Evolutionary conservation across 345 rosid species (phyloP).

Genomic region (Gossypium rotundifolium): DNA sequence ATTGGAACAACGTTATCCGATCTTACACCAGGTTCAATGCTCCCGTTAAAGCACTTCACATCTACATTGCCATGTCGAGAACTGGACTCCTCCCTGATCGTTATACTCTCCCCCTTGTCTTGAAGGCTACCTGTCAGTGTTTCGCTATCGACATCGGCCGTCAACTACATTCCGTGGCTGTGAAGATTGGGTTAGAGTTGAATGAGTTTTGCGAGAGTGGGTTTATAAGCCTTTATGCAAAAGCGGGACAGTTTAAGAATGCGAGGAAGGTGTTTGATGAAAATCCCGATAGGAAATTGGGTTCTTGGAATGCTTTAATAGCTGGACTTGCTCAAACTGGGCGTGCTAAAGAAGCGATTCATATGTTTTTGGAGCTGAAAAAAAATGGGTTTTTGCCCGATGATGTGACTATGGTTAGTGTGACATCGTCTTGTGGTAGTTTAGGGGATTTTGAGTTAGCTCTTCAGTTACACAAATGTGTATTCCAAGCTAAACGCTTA

Average conservation of each 20-base stretch:
- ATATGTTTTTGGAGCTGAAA: conserved; percentile 54
- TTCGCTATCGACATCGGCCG: conserved; percentile 37
- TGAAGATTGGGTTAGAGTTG: conserved; percentile 42
- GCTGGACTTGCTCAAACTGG: conserved; percentile 62
- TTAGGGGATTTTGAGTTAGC: conserved; percentile 64
- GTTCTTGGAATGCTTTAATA: conserved; percentile 85
- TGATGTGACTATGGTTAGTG: conserved; percentile 71
- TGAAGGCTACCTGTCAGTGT: conserved; percentile 48
- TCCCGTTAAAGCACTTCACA: conserved; percentile 40
- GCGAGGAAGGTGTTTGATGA: conserved; percentile 65
- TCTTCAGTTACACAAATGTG: conserved; percentile 66
- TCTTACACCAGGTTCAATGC: conserved; percentile 51
- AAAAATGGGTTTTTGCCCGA: conserved; percentile 60
- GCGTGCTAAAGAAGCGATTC: conserved; percentile 43
- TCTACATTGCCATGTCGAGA: conserved; percentile 51
- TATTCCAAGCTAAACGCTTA: conserved; percentile 38
- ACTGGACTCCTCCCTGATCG: conserved; percentile 54
- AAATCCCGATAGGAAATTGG: conserved; percentile 62
- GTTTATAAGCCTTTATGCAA: conserved; percentile 45
- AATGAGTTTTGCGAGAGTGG: conserved; percentile 82
- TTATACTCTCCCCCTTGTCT: conserved; percentile 59
- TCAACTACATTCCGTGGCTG: conserved; percentile 59
- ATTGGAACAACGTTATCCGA: conserved; percentile 71
- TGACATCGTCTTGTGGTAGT: conserved; percentile 69
- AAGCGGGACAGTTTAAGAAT: conserved; percentile 39